Evolutionary conservation across 1,139 yeast species (phyloP).

Genomic region (Meyerozyma athensensis): DNA sequence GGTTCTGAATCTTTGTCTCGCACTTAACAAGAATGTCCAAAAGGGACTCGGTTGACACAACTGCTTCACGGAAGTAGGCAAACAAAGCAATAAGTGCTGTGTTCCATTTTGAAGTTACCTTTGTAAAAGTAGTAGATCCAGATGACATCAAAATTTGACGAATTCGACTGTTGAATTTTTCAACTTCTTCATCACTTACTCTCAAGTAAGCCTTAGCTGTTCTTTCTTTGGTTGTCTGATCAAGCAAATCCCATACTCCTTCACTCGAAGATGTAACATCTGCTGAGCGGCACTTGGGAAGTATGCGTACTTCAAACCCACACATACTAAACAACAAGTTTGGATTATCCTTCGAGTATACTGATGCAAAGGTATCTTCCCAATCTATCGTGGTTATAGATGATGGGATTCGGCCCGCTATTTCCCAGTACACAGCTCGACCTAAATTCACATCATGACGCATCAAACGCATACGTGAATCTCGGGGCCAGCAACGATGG

Average conservation of each 20-base stretch:
- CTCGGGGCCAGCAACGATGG: slow-evolving; percentile 93
- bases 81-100: slow-evolving; percentile 84
- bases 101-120: slow-evolving; percentile 95
- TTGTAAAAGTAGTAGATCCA: slow-evolving; percentile 93
- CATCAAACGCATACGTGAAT: slow-evolving; percentile 84
- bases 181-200: slow-evolving; percentile 77
- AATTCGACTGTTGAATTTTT: slow-evolving; percentile 75
- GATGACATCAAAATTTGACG: slow-evolving; percentile 92
- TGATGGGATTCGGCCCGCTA: slow-evolving; percentile 71
- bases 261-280: slow-evolving; percentile 53
- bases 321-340: slow-evolving; percentile 85
- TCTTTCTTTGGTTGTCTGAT: slow-evolving; percentile 71
- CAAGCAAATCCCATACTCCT: slow-evolving; percentile 87
- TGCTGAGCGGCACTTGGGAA: slow-evolving; percentile 63
- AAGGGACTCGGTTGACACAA: slow-evolving; percentile 72
- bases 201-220: slow-evolving; percentile 86
- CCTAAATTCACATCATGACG: slow-evolving; percentile 91
- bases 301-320: slow-evolving; percentile 88
- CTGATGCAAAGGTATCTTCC: slow-evolving; percentile 81
- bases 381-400: slow-evolving; percentile 72
- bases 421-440: slow-evolving; percentile 89
- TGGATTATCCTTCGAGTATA: slow-evolving; percentile 86
- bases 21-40: slow-evolving; percentile 82
- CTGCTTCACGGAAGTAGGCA: slow-evolving; percentile 91
- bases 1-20: slow-evolving; percentile 89